Evolutionary conservation across 495 filamentous ascomycete genomes (phyloP).

Genomic region (Lasiosphaeris hirsuta): DNA sequence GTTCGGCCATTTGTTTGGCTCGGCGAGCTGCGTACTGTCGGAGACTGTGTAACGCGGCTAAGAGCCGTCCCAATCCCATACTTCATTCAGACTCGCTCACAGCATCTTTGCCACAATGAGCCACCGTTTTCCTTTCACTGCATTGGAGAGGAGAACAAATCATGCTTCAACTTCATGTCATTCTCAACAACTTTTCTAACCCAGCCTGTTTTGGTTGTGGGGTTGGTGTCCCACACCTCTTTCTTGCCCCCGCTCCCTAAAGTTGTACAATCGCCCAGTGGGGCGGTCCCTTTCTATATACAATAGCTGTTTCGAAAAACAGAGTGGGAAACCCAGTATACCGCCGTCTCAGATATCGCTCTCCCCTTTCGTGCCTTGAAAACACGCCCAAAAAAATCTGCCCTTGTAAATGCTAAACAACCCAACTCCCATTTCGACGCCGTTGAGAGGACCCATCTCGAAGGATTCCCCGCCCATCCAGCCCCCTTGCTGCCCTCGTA

Average conservation of each 20-base stretch:
- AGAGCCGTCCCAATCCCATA: neutral
- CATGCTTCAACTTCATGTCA: neutral
- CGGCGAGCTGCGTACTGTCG: neutral
- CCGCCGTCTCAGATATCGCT: neutral
- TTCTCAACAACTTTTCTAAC: neutral
- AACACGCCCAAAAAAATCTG: slow-evolving; percentile 3
- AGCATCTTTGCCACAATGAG: neutral
- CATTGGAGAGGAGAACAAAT: neutral
- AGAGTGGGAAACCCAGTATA: neutral
- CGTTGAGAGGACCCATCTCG: slow-evolving; percentile 1
- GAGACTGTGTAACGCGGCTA: neutral
- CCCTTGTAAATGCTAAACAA: slow-evolving; percentile 23
- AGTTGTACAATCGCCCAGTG: slow-evolving; percentile 5
- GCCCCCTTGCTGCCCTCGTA: too few relatives aligned
- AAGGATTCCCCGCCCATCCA: neutral
- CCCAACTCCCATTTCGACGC: slow-evolving; percentile 4
- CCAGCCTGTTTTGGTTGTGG: neutral
- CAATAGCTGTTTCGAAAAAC: slow-evolving; percentile 5
- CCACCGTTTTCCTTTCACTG: neutral
- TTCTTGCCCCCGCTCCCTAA: neutral
- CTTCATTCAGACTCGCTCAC: neutral
- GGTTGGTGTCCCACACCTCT: neutral
- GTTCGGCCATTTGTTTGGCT: neutral
- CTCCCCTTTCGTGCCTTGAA: neutral
- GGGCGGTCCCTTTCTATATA: slow-evolving; percentile 17